Conservation (phyloP, 108 stramenopile genomes). For the Skeletonema marinoi region DNA sequence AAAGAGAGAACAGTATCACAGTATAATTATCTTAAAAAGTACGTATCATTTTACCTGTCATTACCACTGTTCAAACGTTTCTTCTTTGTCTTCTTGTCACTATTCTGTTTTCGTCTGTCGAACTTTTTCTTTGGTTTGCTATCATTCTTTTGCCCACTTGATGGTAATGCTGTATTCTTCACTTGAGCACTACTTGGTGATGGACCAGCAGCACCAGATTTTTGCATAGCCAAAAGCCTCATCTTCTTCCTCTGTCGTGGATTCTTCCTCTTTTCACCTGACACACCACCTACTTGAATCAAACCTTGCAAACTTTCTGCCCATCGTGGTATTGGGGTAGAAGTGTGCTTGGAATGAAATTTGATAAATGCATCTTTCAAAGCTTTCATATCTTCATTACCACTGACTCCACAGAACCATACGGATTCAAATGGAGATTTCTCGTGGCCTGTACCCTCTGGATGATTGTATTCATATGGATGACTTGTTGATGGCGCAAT, state of each 20-base stretch:
- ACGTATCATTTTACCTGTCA: neutral
- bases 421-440: slow-evolving; percentile 74
- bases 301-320: slow-evolving; percentile 56
- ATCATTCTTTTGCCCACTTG: neutral
- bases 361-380: slow-evolving; percentile 25
- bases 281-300: slow-evolving; percentile 46
- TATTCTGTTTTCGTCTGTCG: neutral
- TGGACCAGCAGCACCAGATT: neutral
- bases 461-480: slow-evolving; percentile 84
- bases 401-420: slow-evolving; percentile 82
- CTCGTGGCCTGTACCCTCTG: slow-evolving; percentile 85
- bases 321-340: slow-evolving; percentile 26
- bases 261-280: slow-evolving; percentile 74
- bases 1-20: no score
- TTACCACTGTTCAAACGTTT: neutral
- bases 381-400: slow-evolving; percentile 8
- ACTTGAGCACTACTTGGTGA: neutral
- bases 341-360: slow-evolving; percentile 5
- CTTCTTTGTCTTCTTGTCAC: neutral
- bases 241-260: slow-evolving; percentile 72
- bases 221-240: slow-evolving; percentile 30
- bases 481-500: slow-evolving; percentile 50
- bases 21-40: neutral
- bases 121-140: neutral
- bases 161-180: neutral